Conservation (phyloP, 257 asterid species). For the Agastache rugosa region DNA sequence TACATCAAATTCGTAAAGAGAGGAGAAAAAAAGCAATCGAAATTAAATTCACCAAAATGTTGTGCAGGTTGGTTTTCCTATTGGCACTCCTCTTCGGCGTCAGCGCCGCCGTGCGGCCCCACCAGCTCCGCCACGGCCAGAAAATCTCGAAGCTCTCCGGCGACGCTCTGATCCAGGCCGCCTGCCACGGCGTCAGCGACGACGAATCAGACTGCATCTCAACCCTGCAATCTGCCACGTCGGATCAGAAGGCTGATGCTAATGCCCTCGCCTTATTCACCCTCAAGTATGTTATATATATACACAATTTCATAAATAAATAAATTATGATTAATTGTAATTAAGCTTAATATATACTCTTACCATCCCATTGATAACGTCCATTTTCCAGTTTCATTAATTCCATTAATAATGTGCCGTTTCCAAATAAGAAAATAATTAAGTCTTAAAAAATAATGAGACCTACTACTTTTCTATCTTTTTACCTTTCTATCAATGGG, state of each 20-base stretch:
- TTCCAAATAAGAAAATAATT: too few relatives aligned
- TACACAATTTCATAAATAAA: too few relatives aligned
- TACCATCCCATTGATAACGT: too few relatives aligned
- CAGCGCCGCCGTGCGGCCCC: constrained; percentile 29
- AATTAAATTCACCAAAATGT: constrained; percentile 30
- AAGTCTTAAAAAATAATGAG: too few relatives aligned
- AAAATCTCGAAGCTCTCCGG: constrained; percentile 35
- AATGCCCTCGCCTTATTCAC: constrained; percentile 46
- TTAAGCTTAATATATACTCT: too few relatives aligned
- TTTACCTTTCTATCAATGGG: too few relatives aligned
- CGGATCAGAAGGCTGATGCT: constrained; percentile 39
- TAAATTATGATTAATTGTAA: too few relatives aligned
- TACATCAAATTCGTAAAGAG: neutral
- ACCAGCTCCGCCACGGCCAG: constrained; percentile 4
- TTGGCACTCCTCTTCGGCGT: constrained; percentile 45
- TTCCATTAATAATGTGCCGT: too few relatives aligned
- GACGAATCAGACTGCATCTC: constrained; percentile 40
- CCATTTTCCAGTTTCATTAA: too few relatives aligned
- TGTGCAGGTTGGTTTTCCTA: constrained; percentile 35
- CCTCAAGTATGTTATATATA: too few relatives aligned
- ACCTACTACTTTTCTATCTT: too few relatives aligned
- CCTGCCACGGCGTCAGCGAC: constrained; percentile 45
- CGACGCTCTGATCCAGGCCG: constrained; percentile 44
- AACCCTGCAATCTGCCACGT: constrained; percentile 39
- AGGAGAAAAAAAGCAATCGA: constrained; percentile 9